Evolutionary conservation across 345 rosid species (phyloP), one percentile per base, ranked within the genome.

Genomic region (Aquilaria malaccensis): DNA sequence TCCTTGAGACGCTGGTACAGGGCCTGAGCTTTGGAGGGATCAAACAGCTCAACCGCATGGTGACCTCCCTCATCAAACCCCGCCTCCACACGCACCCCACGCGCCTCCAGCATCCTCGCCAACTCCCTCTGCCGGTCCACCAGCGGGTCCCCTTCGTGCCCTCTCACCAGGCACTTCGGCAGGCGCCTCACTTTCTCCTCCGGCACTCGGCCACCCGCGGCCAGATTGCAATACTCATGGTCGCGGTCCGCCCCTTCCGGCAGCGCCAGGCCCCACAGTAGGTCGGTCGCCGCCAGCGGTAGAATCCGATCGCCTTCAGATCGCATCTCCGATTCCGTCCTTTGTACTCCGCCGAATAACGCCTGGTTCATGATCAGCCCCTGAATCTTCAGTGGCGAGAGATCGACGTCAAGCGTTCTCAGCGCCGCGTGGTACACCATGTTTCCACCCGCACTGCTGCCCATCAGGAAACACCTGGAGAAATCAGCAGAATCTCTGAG

Each of bases 111-210:
- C 74, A 76, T 80, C 58, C 76, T 70, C 47, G 62, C 80, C 13
- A 87, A 67, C 74, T 75, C 83, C 75, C 69, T 84, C 74, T 93
- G 97, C 45, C 75, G 76, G 71, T 93, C 96, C 0, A 63, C 56
- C 12, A 87, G 72, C 33, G 98, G 98, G 70, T 93, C 97, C 4
- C 94, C 92, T 0, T 75, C 86, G n/a, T 81, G 78, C 0, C 86
- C 89, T 55, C 41, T 62, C 29, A 89, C 66, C 2, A 76, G 70
- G 64, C 83, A 77, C 64, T 64, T 63, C 6, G 84, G 90, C 4
- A 93, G 67, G 66, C 80, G 76, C 66, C 71, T 63, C 68, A 86
- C 81, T 50, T 77, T 83, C 54, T 67, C 82, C 47, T 41, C 75
- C 1, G 67, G 30, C 30, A 76, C 52, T 12, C 71, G 81, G 2